Evolutionary conservation across 768 basidiomycete genomes (phyloP).

Genomic region (Pleurotus tuoliensis): DNA sequence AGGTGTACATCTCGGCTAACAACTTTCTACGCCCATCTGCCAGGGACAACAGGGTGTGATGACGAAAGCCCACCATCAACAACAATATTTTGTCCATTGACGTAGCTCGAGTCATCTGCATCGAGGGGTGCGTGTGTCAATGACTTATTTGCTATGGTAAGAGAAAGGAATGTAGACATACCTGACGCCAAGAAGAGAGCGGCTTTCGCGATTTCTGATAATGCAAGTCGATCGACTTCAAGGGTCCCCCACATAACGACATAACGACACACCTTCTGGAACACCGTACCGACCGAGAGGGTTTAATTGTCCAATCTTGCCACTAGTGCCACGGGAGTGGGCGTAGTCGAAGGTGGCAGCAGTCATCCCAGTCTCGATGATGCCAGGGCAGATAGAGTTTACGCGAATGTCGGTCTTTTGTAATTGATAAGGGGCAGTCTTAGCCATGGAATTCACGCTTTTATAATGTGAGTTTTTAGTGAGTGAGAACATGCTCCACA

Average conservation of each 20-base stretch:
- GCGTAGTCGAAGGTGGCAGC: conserved; percentile 71
- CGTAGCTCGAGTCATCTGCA: conserved; percentile 84
- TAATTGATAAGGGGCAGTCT: conserved; percentile 78
- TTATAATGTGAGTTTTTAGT: neutral
- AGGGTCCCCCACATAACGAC: conserved; percentile 3
- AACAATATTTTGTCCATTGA: conserved; percentile 85
- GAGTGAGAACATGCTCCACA: neutral
- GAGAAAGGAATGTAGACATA: conserved; percentile 25
- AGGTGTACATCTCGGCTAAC: conserved; percentile 25
- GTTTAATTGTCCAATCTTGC: conserved; percentile 82
- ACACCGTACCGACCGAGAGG: conserved; percentile 81
- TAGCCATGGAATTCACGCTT: conserved; percentile 86
- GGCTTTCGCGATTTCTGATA: conserved; percentile 77
- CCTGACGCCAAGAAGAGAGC: conserved; percentile 88
- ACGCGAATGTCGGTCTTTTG: conserved; percentile 82
- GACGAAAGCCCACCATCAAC: conserved; percentile 85
- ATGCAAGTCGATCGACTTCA: conserved; percentile 10
- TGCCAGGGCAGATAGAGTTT: conserved; percentile 85
- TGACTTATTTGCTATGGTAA: conserved; percentile 2
- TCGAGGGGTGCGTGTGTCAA: neutral
- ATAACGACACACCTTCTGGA: conserved; percentile 55
- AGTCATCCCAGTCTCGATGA: conserved; percentile 96
- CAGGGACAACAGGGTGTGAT: conserved; percentile 76
- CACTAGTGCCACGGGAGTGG: conserved; percentile 63
- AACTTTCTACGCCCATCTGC: conserved; percentile 54